Percentiles rank a stretch among this genome's conserved stretches.
Evolutionary conservation across 495 filamentous ascomycete genomes (phyloP).

Genomic region (Hypomontagnella monticulosa): DNA sequence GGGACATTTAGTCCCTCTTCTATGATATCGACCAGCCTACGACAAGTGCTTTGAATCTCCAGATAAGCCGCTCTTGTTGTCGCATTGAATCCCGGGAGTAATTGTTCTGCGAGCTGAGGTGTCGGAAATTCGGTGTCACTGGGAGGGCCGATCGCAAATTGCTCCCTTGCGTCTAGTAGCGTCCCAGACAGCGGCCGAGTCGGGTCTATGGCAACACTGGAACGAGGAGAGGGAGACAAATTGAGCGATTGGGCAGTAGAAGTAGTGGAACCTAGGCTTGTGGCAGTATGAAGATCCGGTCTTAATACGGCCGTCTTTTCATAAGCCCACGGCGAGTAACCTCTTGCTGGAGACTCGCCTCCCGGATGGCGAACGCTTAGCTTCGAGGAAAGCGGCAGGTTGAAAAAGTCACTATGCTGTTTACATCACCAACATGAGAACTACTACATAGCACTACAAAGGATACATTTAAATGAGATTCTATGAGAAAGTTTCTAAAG

Average conservation of each 20-base stretch:
- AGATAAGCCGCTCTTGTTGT: not conserved
- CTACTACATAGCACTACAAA: not conserved
- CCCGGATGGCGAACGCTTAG: conserved; percentile 1
- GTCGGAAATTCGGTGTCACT: conserved; percentile 1
- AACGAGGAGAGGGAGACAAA: too few species aligned
- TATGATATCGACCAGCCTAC: not conserved
- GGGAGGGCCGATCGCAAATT: conserved; percentile 1
- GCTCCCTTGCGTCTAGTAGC: conserved; percentile 1
- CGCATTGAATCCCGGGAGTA: conserved; percentile 1
- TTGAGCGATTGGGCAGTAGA: not conserved
- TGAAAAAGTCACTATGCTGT: conserved; percentile 1
- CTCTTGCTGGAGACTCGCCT: conserved; percentile 1
- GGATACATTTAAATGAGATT: not conserved
- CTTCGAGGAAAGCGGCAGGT: not conserved
- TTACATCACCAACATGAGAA: not conserved
- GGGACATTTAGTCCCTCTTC: not conserved
- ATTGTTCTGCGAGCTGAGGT: not conserved
- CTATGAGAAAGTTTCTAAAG: not conserved
- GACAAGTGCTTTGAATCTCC: not conserved
- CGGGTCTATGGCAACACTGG: too few species aligned
- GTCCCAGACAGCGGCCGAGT: not conserved
- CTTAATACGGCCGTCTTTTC: conserved; percentile 2
- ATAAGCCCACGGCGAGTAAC: not conserved
- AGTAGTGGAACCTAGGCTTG: not conserved
- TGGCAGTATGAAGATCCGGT: not conserved